phyloP scores from a whole-genome alignment of 148 eudicot species.

The Rhododendron williamsianum region DNA sequence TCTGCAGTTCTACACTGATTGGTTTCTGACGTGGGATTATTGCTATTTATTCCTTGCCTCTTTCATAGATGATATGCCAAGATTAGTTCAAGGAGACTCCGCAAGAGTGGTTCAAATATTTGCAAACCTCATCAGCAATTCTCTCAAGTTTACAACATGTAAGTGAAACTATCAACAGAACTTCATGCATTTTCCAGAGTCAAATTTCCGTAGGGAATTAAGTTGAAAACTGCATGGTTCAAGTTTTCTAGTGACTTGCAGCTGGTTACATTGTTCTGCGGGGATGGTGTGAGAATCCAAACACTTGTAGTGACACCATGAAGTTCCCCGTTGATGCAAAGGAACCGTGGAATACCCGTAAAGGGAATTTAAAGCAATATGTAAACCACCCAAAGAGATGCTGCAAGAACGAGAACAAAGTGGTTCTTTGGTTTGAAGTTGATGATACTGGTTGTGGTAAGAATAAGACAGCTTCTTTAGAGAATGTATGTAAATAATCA shows the following conservation, averaged over 20 bases:
- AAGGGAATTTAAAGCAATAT: conserved; percentile 31
- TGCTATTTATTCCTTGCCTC: conserved; percentile 1
- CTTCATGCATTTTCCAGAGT: neutral
- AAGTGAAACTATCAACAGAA: conserved; percentile 23
- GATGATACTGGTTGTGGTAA: conserved; percentile 96
- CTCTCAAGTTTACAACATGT: conserved; percentile 93
- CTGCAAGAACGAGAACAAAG: conserved; percentile 47
- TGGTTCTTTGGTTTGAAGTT: conserved; percentile 85
- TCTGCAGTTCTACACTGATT: neutral
- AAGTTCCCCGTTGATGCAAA: conserved; percentile 24
- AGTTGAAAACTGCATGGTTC: neutral
- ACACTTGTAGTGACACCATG: conserved; percentile 20
- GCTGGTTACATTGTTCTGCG: conserved; percentile 85
- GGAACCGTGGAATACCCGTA: conserved; percentile 21
- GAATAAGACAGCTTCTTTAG: conserved; percentile 9
- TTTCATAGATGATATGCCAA: conserved; percentile 88
- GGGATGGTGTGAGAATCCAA: conserved; percentile 80
- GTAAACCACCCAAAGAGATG: conserved; percentile 29
- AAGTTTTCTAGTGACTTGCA: conserved; percentile 25
- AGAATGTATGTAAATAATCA: neutral
- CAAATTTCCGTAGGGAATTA: neutral
- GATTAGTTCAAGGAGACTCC: conserved; percentile 83
- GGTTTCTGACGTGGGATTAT: neutral
- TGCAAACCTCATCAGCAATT: conserved; percentile 92
- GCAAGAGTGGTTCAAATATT: conserved; percentile 89